A percentile compares a stretch with the other conserved stretches of the same genome.
phyloP scores from a whole-genome alignment of 257 asterid species.

The Pogostemon cablin region DNA sequence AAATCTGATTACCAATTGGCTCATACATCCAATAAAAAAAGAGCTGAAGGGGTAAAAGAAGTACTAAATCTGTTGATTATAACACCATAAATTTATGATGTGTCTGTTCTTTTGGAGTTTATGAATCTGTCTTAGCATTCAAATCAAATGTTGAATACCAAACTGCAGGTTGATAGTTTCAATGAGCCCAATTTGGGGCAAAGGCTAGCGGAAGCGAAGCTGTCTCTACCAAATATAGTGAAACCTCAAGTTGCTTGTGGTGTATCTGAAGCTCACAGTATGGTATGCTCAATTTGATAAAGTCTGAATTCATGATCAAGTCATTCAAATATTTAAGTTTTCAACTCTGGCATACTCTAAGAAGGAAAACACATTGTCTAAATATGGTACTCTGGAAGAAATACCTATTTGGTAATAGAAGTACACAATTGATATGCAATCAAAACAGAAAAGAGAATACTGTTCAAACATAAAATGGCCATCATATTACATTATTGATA shows the following conservation, averaged over 20 bases:
- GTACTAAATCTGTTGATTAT: conserved; percentile 14
- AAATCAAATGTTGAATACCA: conserved; percentile 36
- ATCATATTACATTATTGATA: background rate
- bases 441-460: background rate
- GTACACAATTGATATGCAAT: conserved; percentile 11
- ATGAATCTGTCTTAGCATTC: conserved; percentile 33
- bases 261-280: conserved; percentile 92
- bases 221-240: conserved; percentile 79
- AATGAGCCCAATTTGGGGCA: conserved; percentile 61
- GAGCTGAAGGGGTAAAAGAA: conserved; percentile 13
- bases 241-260: conserved; percentile 99
- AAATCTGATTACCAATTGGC: conserved; percentile 21
- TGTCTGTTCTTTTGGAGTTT: conserved; percentile 17
- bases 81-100: conserved; percentile 16
- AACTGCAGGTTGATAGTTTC: conserved; percentile 78
- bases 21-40: conserved; percentile 18
- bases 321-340: background rate
- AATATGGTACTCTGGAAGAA: background rate
- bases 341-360: background rate
- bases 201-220: conserved; percentile 67
- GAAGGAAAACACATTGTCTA: background rate
- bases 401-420: background rate
- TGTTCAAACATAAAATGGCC: background rate
- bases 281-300: conserved; percentile 52
- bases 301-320: conserved; percentile 2